Base-by-base conservation (phyloP, 2,329 filamentous ascomycete genomes). In the Ophiocordyceps camponoti-leonardi region DNA sequence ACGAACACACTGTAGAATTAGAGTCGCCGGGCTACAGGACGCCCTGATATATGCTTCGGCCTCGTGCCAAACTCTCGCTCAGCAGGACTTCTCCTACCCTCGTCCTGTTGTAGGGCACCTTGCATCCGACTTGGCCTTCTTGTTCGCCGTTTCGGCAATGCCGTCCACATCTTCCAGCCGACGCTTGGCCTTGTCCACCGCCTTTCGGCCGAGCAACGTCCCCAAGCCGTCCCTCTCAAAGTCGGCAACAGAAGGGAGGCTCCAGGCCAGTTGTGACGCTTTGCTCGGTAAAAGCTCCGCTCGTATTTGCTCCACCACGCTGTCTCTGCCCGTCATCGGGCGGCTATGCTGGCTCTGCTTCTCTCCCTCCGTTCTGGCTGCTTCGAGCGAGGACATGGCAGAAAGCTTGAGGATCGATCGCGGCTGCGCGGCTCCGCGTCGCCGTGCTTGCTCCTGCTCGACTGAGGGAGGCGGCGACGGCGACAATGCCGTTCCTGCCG, bases 351-450 rank as follows among this genome's bases (percentile, higher is more conserved):
- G 46, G 23, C 41, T 41, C 13, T 40, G 45, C 45, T 14, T 20
- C 33, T 48, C 41, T 6, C 42, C 42, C 7, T 45, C 42, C 33
- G 44, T 19, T 6, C 19, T n/a, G 14, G 22, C 28, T 12, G 46
- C 41, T 26, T 51, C 51, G 26, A 54, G 47, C n/a, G 30, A 22
- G 2, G 49, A 46, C n/a, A 22, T n/a, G 22, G 31, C 18, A 18
- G 45, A 30, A 42, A 46, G 26, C 41, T 62, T 64, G 28, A 67
- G 44, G 23, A 66, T 66, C 1, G 64, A 60, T 1, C 56, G 59
- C 6, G 60, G 56, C 14, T 51, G 49, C 5, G 40, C 48, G 3
- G 52, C 52, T 43, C 56, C 58, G 31, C 64, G 54, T 26, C 64
- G 57, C 20, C 57, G 56, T 13, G 52, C 49, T 48, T 64, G 59